Base-by-base conservation (phyloP, 148 eudicot species). In the Chenopodium quinoa region DNA sequence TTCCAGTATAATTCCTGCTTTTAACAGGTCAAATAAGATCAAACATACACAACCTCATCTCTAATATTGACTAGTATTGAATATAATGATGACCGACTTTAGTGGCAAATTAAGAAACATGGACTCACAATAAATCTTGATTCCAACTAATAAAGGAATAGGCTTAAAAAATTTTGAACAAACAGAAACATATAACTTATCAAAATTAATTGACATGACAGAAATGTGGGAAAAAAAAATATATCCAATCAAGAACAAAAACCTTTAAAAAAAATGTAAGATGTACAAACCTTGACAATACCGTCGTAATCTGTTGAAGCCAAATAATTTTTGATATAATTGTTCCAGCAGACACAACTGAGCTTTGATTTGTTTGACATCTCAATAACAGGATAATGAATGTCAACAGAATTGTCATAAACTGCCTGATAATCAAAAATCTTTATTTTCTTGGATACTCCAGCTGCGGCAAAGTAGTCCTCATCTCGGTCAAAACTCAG, bases 241-340 rank as follows among this genome's bases (percentile, higher is more conserved):
- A 27, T 76, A n/a, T 22, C 12, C 37, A 23, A 23, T 20, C 73
- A 47, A 27, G 73, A 16, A 14, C 63, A 71, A 14, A 34, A 2
- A 31, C 32, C 32, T 31, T 31, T 31, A 31, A 81, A 63, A 22
- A 27, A 47, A 27, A 16, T 23, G 63, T 48, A 46, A 78, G 17
- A 60, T 14, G 68, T 29, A 80, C 89, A 71, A 22, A 97, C 99
- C 99, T 97, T 87, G 34, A 97, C 98, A 50, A 86, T 68, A 54
- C 99, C 99, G 82, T 97, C 98, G 81, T 92, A 97, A 83, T 97
- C 98, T 52, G 93, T 88, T 72, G 99, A 97, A 81, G 97, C 97
- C 84, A 97, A 48, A 85, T 94, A 92, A 80, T 92, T 97, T 79
- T 86, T 86, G 80, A 96, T 91, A 73, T 93, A 91, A 75, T 76